Percentiles rank a stretch among this genome's conserved stretches.
Conservation (phyloP, 352 stramenopile species). For the Halophytophthora batemanensis region DNA sequence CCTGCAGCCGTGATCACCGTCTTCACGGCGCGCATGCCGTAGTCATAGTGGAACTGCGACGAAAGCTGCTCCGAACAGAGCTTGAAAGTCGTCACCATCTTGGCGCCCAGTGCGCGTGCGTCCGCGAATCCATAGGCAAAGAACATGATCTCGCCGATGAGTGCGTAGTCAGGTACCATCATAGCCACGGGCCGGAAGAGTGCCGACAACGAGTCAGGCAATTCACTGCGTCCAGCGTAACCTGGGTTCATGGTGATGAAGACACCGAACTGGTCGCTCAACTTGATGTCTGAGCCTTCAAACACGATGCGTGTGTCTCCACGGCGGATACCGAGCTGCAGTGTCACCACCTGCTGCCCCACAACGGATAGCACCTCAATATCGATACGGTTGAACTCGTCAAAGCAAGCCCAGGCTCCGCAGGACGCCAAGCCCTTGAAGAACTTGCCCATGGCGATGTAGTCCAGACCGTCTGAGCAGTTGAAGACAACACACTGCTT, state of each 20-base stretch:
- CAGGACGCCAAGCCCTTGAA: conserved; percentile 93
- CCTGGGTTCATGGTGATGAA: conserved; percentile 92
- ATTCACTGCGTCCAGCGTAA: conserved; percentile 83
- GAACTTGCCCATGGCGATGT: conserved; percentile 95
- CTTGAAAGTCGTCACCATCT: conserved; percentile 90
- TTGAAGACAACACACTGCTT: conserved; percentile 96
- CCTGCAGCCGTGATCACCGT: conserved; percentile 87
- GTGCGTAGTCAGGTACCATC: conserved; percentile 90
- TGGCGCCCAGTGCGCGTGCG: conserved; percentile 46
- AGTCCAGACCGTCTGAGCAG: conserved; percentile 92
- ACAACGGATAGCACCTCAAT: conserved; percentile 88
- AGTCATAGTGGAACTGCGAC: conserved; percentile 90
- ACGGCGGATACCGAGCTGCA: conserved; percentile 85
- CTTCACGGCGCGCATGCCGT: conserved; percentile 89
- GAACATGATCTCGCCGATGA: conserved; percentile 92
- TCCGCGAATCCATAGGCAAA: conserved; percentile 82
- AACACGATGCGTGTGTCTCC: conserved; percentile 90
- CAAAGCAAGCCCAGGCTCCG: conserved; percentile 91
- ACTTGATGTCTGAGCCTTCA: conserved; percentile 93
- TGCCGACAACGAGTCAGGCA: conserved; percentile 82
- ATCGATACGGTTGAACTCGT: conserved; percentile 91
- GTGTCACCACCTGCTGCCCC: conserved; percentile 90
- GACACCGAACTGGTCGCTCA: conserved; percentile 90
- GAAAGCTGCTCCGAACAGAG: conserved; percentile 88
- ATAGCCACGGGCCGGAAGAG: conserved; percentile 89